A percentile compares a stretch with the other conserved stretches of the same genome.
Evolutionary conservation across 768 basidiomycete species (phyloP).

Genomic region (Mycena sanguinolenta): DNA sequence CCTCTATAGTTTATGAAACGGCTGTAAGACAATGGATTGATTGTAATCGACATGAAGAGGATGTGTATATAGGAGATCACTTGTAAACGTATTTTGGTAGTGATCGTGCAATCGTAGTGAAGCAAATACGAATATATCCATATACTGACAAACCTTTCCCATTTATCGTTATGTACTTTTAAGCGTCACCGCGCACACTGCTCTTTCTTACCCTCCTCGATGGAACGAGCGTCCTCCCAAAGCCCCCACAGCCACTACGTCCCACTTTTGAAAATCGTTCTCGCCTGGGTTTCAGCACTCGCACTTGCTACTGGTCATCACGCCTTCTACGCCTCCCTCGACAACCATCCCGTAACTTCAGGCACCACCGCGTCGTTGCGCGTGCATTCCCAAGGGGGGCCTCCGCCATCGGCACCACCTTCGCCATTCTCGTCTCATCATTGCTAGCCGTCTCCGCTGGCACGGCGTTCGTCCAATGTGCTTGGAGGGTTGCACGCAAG

Average conservation of each 20-base stretch:
- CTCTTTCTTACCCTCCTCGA: conserved; percentile 1
- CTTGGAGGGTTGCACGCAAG: conserved; percentile 8
- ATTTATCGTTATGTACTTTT: too few relatives aligned
- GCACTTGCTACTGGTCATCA: conserved; percentile 9
- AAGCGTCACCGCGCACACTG: conserved; percentile 2
- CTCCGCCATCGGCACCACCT: conserved; percentile 18
- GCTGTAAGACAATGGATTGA: too few relatives aligned
- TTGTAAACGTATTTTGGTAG: too few relatives aligned
- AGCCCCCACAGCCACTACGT: conserved; percentile 7
- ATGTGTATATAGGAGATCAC: too few relatives aligned
- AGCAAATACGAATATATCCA: too few relatives aligned
- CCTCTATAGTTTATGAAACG: too few relatives aligned
- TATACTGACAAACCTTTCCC: too few relatives aligned
- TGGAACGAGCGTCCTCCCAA: conserved; percentile 4
- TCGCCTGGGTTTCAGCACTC: conserved; percentile 14
- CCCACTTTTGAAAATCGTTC: conserved; percentile 10
- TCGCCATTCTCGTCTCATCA: conserved; percentile 10
- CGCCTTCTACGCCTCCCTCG: conserved; percentile 16
- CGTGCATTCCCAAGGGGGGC: conserved; percentile 21
- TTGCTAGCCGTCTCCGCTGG: conserved; percentile 7
- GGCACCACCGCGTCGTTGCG: conserved; percentile 2
- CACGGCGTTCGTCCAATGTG: conserved; percentile 22
- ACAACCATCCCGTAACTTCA: conserved; percentile 3
- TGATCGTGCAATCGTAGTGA: too few relatives aligned
- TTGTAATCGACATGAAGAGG: too few relatives aligned